These are phyloP conservation scores for Candida endomychidarum DNA, from an alignment of 805 yeast genomes.

Conservation along the genomic window DNA sequence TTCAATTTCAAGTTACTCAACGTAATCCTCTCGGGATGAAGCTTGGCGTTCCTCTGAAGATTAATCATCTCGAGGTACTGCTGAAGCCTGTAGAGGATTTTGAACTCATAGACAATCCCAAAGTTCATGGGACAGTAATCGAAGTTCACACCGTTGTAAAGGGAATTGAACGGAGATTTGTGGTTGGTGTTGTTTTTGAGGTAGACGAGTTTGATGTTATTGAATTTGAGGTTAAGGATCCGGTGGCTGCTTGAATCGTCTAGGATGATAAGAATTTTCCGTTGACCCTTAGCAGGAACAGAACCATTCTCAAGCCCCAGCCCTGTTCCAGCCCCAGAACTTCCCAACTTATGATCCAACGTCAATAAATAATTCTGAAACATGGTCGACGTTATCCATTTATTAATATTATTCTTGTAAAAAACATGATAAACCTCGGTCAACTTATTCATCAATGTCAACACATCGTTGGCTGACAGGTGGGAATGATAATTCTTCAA, in stretches of 20 bases:
- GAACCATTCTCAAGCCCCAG: no score
- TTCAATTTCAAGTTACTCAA: conserved; percentile 7
- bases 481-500: conserved; percentile 13
- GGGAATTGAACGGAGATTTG: conserved; percentile 34
- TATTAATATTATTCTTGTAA: conserved; percentile 59
- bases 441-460: conserved; percentile 37
- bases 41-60: conserved; percentile 21
- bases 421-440: conserved; percentile 51
- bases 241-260: conserved; percentile 67
- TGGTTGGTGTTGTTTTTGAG: conserved; percentile 40
- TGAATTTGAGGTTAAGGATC: conserved; percentile 42
- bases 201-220: conserved; percentile 34
- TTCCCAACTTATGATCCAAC: conserved; percentile 58
- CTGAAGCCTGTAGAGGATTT: conserved; percentile 54
- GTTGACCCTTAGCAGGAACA: conserved; percentile 27
- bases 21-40: not conserved
- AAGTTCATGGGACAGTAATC: conserved; percentile 61
- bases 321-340: no score
- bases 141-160: conserved; percentile 46
- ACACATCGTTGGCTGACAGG: conserved; percentile 5
- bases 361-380: conserved; percentile 63
- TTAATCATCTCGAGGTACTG: conserved; percentile 52
- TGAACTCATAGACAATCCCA: conserved; percentile 64
- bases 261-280: conserved; percentile 55
- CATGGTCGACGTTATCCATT: conserved; percentile 62